These are phyloP conservation scores for Atkinsonella hypoxylon DNA, from an alignment of 2,329 filamentous ascomycete genomes.

Conservation along the genomic window DNA sequence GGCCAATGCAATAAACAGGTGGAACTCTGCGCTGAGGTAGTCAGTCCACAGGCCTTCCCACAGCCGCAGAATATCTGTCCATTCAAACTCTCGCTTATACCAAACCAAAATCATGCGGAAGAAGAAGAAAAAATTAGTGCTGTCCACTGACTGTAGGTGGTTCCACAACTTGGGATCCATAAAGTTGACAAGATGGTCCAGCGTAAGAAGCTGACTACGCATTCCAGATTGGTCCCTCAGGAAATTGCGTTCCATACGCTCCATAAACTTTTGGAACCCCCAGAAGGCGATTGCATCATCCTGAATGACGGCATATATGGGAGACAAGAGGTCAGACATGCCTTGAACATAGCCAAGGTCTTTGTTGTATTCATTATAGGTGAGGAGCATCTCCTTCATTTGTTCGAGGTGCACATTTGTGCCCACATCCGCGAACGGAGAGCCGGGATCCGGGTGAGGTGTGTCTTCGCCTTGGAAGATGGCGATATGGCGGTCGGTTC, in stretches of 20 bases:
- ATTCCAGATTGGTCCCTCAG: slow-evolving; percentile 92
- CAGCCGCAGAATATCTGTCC: slow-evolving; percentile 71
- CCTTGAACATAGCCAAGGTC: slow-evolving; percentile 95
- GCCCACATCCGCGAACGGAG: slow-evolving; percentile 81
- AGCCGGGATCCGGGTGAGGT: slow-evolving; percentile 90
- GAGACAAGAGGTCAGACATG: slow-evolving; percentile 93
- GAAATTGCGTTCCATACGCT: slow-evolving; percentile 96
- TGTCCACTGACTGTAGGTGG: slow-evolving; percentile 80
- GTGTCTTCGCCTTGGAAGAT: slow-evolving; percentile 95
- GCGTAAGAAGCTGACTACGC: slow-evolving; percentile 77
- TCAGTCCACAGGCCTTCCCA: slow-evolving; percentile 97
- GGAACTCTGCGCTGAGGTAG: slow-evolving; percentile 77
- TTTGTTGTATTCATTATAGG: slow-evolving; percentile 96
- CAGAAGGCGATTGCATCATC: slow-evolving; percentile 96
- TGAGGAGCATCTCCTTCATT: slow-evolving; percentile 97
- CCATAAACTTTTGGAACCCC: slow-evolving; percentile 94
- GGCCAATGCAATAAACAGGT: slow-evolving; percentile 85
- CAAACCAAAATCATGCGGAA: slow-evolving; percentile 98
- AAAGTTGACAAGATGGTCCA: slow-evolving; percentile 91
- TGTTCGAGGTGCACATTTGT: slow-evolving; percentile 98
- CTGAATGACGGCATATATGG: slow-evolving; percentile 93
- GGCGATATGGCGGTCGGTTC: slow-evolving; percentile 88
- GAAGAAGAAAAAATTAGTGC: slow-evolving; percentile 99
- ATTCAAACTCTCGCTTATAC: slow-evolving; percentile 96
- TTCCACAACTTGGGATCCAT: slow-evolving; percentile 92